Base-by-base conservation (phyloP, 345 rosid genomes). In the Lepidium africanum region DNA sequence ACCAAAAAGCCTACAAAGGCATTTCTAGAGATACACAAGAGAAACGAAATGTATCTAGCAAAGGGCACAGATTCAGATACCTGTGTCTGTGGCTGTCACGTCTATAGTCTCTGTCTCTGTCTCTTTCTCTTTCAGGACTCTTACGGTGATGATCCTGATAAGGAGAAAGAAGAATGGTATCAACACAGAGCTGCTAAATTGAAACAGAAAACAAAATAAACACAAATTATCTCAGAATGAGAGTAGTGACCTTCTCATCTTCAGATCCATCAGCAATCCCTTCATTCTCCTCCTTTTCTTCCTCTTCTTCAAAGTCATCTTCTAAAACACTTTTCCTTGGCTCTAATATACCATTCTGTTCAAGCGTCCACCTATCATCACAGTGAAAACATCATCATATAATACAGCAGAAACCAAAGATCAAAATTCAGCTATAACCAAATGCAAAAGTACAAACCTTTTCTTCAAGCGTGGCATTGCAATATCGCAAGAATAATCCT, bases 221-320 rank as follows among this genome's bases (percentile, higher is more conserved):
- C 46, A 23, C 35, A 46, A 64, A 41, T 6, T 13, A 43, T 37
- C 4, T 7, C 11, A 65, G 52, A 36, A 12, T 13, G 39, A 43
- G 33, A 13, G 67, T 11, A 43, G 13, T 8, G n/a, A 90, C 97
- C 89, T 78, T 83, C 56, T 94, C 92, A 70, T 82, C 77, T 56
- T 86, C 97, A 32, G 82, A 63, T 17, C 43, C 89, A 72, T 87
- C 87, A 30, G 56, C 84, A 12, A 79, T 72, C 67, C 74, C 84
- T 43, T 84, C 97, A 14, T 81, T 87, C 72, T 89, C 96, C 72
- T 94, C 99, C 55, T 85, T 87, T 64, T 95, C 93, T 78, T 95
- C 99, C 63, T 91, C 96, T 78, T 94, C 97, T 76, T 89, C 96
- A 72, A 94, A 94, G 73, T 94, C 97, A 59, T 91, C 99, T 78